Percentiles rank a stretch among this genome's conserved stretches.
These are phyloP conservation scores for Eucalyptus tenuipes DNA, from an alignment of 345 rosid species.

Conservation along the genomic window DNA sequence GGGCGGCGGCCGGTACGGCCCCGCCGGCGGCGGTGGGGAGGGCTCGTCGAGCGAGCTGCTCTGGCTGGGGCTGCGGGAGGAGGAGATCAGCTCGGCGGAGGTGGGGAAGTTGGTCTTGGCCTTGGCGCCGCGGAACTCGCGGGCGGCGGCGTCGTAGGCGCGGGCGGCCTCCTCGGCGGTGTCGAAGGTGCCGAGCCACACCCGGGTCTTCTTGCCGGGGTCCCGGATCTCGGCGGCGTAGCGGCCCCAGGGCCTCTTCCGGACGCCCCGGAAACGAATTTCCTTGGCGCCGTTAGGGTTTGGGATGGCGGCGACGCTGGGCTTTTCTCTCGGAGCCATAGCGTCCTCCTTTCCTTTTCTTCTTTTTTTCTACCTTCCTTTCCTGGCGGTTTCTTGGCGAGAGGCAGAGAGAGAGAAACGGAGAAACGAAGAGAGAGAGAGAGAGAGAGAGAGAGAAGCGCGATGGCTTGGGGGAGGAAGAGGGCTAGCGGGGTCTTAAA, in stretches of 20 bases:
- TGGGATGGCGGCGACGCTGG: constrained; percentile 5
- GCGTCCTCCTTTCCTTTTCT: no score
- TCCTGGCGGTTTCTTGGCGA: background rate
- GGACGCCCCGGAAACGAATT: constrained; percentile 76
- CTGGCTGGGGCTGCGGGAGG: constrained; percentile 57
- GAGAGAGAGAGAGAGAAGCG: background rate
- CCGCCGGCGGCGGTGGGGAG: constrained; percentile 41
- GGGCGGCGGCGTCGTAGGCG: constrained; percentile 82
- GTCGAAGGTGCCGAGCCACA: constrained; percentile 91
- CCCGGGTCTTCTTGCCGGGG: constrained; percentile 84
- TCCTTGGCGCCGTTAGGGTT: constrained; percentile 14
- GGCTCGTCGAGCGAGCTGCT: constrained; percentile 69
- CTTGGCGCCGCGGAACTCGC: constrained; percentile 71
- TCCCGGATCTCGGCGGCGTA: constrained; percentile 98
- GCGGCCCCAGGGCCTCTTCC: constrained; percentile 94
- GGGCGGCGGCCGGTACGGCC: background rate
- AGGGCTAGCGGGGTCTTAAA: background rate
- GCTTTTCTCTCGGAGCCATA: constrained; percentile 45
- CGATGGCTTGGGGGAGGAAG: background rate
- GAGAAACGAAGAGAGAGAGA: background rate
- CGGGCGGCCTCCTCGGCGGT: constrained; percentile 93
- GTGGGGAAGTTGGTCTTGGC: constrained; percentile 79
- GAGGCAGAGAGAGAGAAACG: background rate
- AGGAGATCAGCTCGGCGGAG: constrained; percentile 7
- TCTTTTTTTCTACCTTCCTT: no score